Evolutionary conservation across 257 asterid species (phyloP), one percentile per base, ranked within the genome.

Genomic region (Penstemon newberryi): DNA sequence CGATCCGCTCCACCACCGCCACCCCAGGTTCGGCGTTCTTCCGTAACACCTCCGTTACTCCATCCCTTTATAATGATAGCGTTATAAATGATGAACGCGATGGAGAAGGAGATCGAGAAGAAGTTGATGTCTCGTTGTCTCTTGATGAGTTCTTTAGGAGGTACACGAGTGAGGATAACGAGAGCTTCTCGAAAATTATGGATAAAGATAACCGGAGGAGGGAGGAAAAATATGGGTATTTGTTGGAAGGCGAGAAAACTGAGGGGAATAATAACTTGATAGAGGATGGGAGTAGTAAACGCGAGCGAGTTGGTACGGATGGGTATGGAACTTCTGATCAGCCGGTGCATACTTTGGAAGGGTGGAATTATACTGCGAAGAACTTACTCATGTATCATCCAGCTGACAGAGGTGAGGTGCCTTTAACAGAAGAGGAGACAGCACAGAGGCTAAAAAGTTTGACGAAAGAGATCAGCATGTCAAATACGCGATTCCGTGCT

Each of bases 161-260:
- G 88, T 90, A 87, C 77, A 93, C 96, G 45, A 93, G 99, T 60
- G 99, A 93, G 88, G 99, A 93, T 65, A 93, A 90, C 7, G 97
- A 88, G 80, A 93, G 96, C 65, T 93, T 93, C 60, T 70, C 81
- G 3, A 84, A 78, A 63, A 75, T 90, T 46, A 56, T 93, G 45
- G 99, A 88, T 70, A 93, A 81, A 69, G 96, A 75, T 38, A 85
- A 89, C 73, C 77, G 92, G 71, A 90, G 84, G 84, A 87, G 77
- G 77, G 81, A 82, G 67, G 97, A 93, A 65, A 89, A 85, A 74
- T 90, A 88, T 81, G 92, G 75, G 13, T 86, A 73, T 80, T 79
- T 90, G 78, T 76, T 88, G 82, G 99, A 84, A 71, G 77, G 80
- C 15, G 92, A 84, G 13, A 58, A 73, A 8, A 43, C 37, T 50